Base-by-base conservation (phyloP, 2,329 filamentous ascomycete species). In the Epichloe coenophiala region DNA sequence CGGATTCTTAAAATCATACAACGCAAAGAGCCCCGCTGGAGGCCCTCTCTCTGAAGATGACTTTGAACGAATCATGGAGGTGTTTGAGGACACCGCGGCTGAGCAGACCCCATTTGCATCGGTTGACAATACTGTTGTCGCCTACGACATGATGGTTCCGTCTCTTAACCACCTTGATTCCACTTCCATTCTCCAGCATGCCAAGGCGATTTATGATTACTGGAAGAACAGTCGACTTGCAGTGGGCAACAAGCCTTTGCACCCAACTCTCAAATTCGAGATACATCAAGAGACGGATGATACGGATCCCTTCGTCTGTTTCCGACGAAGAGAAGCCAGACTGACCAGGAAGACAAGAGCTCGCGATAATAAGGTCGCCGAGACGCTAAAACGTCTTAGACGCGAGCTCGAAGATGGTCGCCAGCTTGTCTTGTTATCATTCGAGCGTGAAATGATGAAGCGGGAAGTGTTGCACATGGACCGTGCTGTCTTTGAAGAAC, bases 301-400 rank as follows among this genome's bases (percentile, higher is more conserved):
- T 64, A 81, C 87, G 60, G 93, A 98, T 68, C 93, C 93, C 46
- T 98, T 95, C 70, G 90, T 98, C 61, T 98, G 93, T 70, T 98
- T 98, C 78, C 82, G 93, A 64, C 83, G 93, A 59, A 86, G 93
- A 56, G 93, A 98, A 68, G 87, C 95, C 45, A 84, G 93, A 52
- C 88, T 95, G 65, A 91, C 89, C 47, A 86, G 93, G 60, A 98
- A 97, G 71, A 98, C 93, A 38, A 80, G 93, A 62, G 88, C 88
- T 58, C 83, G 93, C 62, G 93, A 98, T 71, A 88, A 88, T 37
- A 91, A 95, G 68, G 88, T 91, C 60, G 88, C 86, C 50, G 93
- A 98, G 65, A 96, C 95, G 67, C 77, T 98, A 58, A 93, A 93
- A 72, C 88, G 87, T 65, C 72, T 98, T 61, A 83, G 93, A 50